A percentile compares a stretch with the other conserved stretches of the same genome.
Conservation (phyloP, 768 basidiomycete species). For the Leccinellum rugosiceps region DNA sequence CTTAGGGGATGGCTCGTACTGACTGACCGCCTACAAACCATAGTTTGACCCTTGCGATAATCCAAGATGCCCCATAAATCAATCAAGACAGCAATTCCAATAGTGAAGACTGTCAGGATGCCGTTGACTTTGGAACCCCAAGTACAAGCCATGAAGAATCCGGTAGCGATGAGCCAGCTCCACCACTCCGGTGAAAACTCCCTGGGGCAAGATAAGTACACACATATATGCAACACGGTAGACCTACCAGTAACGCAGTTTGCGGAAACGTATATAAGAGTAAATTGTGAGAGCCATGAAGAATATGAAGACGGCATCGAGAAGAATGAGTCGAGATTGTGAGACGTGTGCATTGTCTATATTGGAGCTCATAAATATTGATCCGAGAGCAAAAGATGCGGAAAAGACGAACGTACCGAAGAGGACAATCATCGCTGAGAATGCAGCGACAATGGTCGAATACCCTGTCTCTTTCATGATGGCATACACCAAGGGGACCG, state of each 20-base stretch:
- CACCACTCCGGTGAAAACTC: constrained; percentile 92
- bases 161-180: constrained; percentile 89
- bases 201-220: constrained; percentile 37
- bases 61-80: constrained; percentile 96
- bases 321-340: constrained; percentile 93
- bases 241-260: constrained; percentile 81
- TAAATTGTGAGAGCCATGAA: constrained; percentile 95
- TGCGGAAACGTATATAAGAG: constrained; percentile 90
- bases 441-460: constrained; percentile 84
- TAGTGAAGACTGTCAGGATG: constrained; percentile 80
- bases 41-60: constrained; percentile 69
- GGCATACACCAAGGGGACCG: constrained; percentile 85
- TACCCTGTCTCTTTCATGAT: constrained; percentile 99
- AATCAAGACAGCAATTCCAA: constrained; percentile 88
- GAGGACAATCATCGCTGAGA: constrained; percentile 80
- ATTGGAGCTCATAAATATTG: constrained; percentile 6
- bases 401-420: constrained; percentile 62
- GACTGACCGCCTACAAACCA: constrained; percentile 46
- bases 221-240: not conserved
- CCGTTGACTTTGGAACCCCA: constrained; percentile 99
- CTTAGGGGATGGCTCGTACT: not conserved
- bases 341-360: constrained; percentile 94
- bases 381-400: not conserved
- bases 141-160: constrained; percentile 91
- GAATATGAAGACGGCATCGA: constrained; percentile 92